These are phyloP conservation scores for Diplodia corticola DNA, from an alignment of 2,329 filamentous ascomycete species.

Conservation along the genomic window DNA sequence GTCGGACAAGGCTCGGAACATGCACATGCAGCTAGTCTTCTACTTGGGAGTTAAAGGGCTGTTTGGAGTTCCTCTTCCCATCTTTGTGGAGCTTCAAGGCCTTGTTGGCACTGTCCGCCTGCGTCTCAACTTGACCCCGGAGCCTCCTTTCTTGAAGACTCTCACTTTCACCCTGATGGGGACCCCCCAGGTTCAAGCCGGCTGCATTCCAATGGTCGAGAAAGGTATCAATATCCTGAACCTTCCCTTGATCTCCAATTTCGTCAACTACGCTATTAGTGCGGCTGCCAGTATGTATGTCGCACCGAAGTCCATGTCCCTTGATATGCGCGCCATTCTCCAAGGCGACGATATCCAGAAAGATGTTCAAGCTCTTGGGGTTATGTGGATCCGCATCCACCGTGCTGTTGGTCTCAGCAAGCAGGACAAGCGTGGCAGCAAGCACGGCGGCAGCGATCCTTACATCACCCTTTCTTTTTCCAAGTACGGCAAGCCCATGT, in stretches of 20 bases:
- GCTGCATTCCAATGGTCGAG: constrained; percentile 90
- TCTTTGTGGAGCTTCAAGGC: constrained; percentile 86
- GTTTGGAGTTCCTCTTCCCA: constrained; percentile 83
- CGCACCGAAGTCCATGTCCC: constrained; percentile 88
- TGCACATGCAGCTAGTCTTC: constrained; percentile 96
- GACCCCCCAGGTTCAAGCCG: constrained; percentile 81
- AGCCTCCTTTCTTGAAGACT: constrained; percentile 89
- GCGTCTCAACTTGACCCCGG: constrained; percentile 80
- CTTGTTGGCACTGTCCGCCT: constrained; percentile 86
- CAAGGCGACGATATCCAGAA: constrained; percentile 91
- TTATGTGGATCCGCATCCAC: constrained; percentile 92
- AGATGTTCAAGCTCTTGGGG: constrained; percentile 78
- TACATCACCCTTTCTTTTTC: constrained; percentile 95
- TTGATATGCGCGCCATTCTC: constrained; percentile 87
- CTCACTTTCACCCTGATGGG: constrained; percentile 95
- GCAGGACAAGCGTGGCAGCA: constrained; percentile 79
- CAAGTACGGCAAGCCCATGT: constrained; percentile 97
- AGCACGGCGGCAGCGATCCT: constrained; percentile 86
- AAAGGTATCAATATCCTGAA: constrained; percentile 89
- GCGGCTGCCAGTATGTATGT: constrained; percentile 89
- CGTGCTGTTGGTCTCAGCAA: constrained; percentile 86
- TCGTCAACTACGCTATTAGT: constrained; percentile 92
- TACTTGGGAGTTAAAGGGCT: constrained; percentile 88
- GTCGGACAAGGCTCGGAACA: constrained; percentile 83
- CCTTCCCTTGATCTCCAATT: constrained; percentile 88